Base-by-base conservation (phyloP, 2,329 filamentous ascomycete species). In the Orbilia javanica region DNA sequence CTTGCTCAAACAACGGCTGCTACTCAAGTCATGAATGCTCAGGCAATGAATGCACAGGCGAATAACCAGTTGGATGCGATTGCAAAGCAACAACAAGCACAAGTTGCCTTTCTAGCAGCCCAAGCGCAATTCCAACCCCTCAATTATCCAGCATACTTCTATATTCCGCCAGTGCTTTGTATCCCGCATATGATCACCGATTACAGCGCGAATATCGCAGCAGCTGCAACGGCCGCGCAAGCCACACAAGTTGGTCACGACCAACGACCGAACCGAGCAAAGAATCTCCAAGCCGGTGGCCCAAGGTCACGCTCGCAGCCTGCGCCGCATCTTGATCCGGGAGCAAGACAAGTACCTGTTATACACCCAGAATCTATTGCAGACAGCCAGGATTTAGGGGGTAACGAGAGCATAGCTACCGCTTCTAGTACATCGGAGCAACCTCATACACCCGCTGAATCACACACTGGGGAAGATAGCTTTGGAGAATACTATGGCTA, bases 341-440 rank as follows among this genome's bases (percentile, higher is more conserved):
- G 66, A 27, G 27, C 29, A 13, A 68, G 73, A n/a, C 73, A 71
- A 31, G 62, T 67, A 46, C 66, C 66, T 18, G 66, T 67, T 66
- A n/a, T 77, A 15, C 63, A 74, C 20, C 63, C 70, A 1, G 73
- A 77, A 20, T 77, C 73, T 2, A 52, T 63, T 15, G 66, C 66
- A 13, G 73, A 77, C 29, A 53, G 48, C 20, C 73, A 77, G 25
- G 73, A 77, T 20, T 11, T 69, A 6, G 73, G 73, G 3, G 60
- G 27, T 8, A 77, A 44, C 11, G 73, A 77, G 50, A 77, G 73
- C 44, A 77, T 77, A 46, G 73, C 73, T 1, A 77, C 73, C 1
- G 73, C 73, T 5, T 77, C 73, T 53, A 77, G 73, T 25, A 77
- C 73, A 39, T 77, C 73, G 7, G 73, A 77, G 42, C 73, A 77